Conservation (phyloP, 345 rosid species). For the Citrus maxima region DNA sequence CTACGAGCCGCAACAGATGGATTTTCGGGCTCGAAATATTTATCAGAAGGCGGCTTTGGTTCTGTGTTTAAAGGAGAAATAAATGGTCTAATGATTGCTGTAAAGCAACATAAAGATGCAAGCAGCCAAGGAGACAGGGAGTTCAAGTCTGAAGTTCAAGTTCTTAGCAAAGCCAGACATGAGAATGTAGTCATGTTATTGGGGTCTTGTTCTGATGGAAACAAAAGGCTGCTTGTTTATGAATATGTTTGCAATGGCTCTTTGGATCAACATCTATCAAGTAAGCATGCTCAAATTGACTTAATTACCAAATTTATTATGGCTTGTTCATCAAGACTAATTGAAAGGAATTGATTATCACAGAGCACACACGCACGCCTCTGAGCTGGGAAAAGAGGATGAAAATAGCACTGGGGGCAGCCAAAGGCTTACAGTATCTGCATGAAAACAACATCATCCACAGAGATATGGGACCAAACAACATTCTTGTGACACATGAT, state of each 20-base stretch:
- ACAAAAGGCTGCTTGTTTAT: constrained; percentile 53
- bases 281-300: constrained; percentile 20
- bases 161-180: constrained; percentile 55
- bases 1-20: constrained; percentile 56
- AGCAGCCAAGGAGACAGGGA: constrained; percentile 66
- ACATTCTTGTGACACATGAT: constrained; percentile 67
- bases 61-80: constrained; percentile 51
- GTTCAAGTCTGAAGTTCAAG: constrained; percentile 60
- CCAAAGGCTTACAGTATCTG: constrained; percentile 53
- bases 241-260: constrained; percentile 63
- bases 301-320: too few relatives aligned
- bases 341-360: constrained; percentile 3
- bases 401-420: constrained; percentile 59
- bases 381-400: constrained; percentile 59
- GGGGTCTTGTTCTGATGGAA: constrained; percentile 63
- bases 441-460: constrained; percentile 58
- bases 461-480: constrained; percentile 63
- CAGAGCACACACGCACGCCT: constrained; percentile 43
- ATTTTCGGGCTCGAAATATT: constrained; percentile 37
- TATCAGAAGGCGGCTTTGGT: constrained; percentile 73
- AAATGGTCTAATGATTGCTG: constrained; percentile 47
- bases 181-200: constrained; percentile 58
- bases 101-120: constrained; percentile 52
- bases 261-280: constrained; percentile 56
- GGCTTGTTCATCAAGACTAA: neutral